Evolutionary conservation across 108 stramenopile genomes (phyloP).

Genomic region (Licmophora abbreviata): DNA sequence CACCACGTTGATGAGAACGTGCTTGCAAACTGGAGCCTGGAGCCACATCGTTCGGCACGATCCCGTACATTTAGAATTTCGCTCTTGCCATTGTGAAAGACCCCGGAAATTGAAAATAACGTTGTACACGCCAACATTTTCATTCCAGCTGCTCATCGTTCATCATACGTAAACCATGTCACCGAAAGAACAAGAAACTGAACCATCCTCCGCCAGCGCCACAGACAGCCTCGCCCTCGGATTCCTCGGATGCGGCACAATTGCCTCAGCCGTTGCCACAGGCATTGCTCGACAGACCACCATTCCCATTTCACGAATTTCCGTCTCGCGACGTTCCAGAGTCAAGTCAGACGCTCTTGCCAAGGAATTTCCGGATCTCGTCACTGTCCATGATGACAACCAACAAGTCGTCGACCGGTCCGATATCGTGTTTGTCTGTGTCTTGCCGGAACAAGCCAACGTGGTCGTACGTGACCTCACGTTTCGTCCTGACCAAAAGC

Average conservation of each 20-base stretch:
- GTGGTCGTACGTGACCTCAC: constrained; percentile 34
- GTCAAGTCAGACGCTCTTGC: constrained; percentile 33
- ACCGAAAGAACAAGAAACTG: too few relatives aligned
- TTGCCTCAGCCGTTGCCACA: constrained; percentile 65
- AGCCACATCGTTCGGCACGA: too few relatives aligned
- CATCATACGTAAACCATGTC: too few relatives aligned
- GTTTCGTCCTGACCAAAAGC: constrained; percentile 44
- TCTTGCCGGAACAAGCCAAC: constrained; percentile 54
- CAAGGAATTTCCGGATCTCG: constrained; percentile 26
- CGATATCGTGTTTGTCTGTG: constrained; percentile 67
- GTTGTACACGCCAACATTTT: too few relatives aligned
- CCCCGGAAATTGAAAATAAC: too few relatives aligned
- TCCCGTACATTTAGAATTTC: too few relatives aligned
- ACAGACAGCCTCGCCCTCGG: constrained; percentile 21
- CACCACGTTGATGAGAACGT: too few relatives aligned
- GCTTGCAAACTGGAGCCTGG: too few relatives aligned
- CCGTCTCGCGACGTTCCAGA: constrained; percentile 53
- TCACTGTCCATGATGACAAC: constrained; percentile 51
- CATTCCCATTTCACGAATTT: constrained; percentile 21
- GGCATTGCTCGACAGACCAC: constrained; percentile 32
- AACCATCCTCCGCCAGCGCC: neutral
- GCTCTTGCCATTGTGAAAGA: too few relatives aligned
- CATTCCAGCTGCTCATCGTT: too few relatives aligned
- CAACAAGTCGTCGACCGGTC: constrained; percentile 51
- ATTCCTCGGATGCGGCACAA: constrained; percentile 77